Evolutionary conservation across 2,329 filamentous ascomycete genomes (phyloP), one percentile per base, ranked within the genome.

Genomic region (Aspergillus alliaceus): DNA sequence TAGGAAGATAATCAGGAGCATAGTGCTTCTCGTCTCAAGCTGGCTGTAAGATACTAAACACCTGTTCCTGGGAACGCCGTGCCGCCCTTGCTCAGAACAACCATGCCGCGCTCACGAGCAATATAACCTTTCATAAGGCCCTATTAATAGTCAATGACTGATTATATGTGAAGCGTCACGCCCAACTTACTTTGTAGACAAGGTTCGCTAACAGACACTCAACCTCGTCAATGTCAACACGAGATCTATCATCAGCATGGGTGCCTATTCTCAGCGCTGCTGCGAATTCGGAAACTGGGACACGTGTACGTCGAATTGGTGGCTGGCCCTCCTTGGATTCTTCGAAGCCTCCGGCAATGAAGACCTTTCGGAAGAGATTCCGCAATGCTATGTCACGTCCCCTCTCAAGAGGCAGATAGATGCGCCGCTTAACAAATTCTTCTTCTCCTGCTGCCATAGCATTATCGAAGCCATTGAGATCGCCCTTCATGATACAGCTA

Each of bases 61-160:
- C 90, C 90, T 24, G 96, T 98, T 24, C 93, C 93, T 0, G 96
- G 95, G 70, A 99, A 99, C 2, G 95, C 93, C 39, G 71, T 69
- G 47, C 90, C 91, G 57, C 85, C 90, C 75, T 97, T 98, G 74
- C 91, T 97, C 56, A 99, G 78, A 20, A 99, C 95, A 27, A 99
- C 90, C 64, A 93, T 93, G 32, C 89, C 90, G 65, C 90, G 86
- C 65, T 96, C 93, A 54, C 93, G 89, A 31, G 93, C 89, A 65
- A 99, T 99, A 76, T 99, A 99, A 39, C 96, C 95, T 77, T 98
- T 99, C 90, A 99, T 96, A 24, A 95, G 82, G 58, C 90, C 90
- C 91, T 96, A 47, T n/a, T 29, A 66, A 59, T 64, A 12, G 39
- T 65, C 39, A 67, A 59, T 58, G 35, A 57, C 44, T 4, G 9